These are phyloP conservation scores for Ceratocystis destructans DNA, from an alignment of 2,329 filamentous ascomycete genomes.

Conservation along the genomic window DNA sequence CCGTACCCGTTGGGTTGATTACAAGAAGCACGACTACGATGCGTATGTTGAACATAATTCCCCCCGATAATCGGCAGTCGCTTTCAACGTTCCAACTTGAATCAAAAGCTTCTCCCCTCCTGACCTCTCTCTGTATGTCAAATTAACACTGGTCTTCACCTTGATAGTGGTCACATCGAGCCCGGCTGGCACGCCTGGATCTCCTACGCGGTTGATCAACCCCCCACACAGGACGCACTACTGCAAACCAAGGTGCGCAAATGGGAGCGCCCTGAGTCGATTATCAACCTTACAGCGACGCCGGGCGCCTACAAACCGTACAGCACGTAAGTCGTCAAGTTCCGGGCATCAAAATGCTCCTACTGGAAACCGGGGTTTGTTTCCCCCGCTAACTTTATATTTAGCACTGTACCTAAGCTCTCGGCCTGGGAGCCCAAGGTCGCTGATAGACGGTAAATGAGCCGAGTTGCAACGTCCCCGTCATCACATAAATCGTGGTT, in stretches of 20 bases:
- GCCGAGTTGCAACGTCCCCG: background rate
- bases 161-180: conserved; percentile 56
- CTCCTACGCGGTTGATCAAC: conserved; percentile 79
- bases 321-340: conserved; percentile 59
- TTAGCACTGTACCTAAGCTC: conserved; percentile 41
- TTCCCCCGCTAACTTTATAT: background rate
- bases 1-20: conserved; percentile 94
- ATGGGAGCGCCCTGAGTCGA: conserved; percentile 62
- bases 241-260: conserved; percentile 50
- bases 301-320: conserved; percentile 82
- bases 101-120: background rate
- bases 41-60: conserved; percentile 27
- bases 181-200: conserved; percentile 98
- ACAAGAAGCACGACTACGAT: conserved; percentile 75
- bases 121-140: background rate
- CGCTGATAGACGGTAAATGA: conserved; percentile 21
- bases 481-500: background rate
- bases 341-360: background rate
- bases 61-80: background rate
- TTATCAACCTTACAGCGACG: conserved; percentile 61
- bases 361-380: no score
- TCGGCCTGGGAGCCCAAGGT: conserved; percentile 37
- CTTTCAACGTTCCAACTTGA: background rate
- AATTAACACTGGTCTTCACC: no score
- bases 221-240: conserved; percentile 63